These are phyloP conservation scores for Wickerhamiella allomyrinae DNA, from an alignment of 805 yeast species.

Conservation along the genomic window DNA sequence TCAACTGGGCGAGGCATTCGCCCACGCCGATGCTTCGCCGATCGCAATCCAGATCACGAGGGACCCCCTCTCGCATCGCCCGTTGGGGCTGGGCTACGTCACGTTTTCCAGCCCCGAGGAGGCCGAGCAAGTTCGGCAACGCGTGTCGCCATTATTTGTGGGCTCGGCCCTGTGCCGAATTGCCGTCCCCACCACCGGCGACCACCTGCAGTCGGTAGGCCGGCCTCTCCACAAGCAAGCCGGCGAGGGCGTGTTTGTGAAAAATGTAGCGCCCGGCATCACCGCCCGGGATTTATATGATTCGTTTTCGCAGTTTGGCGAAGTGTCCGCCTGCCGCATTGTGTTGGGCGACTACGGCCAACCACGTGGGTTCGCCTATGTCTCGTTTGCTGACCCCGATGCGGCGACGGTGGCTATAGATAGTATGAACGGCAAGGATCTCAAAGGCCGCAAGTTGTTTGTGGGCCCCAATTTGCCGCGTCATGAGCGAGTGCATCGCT, in stretches of 20 bases:
- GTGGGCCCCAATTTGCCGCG: slow-evolving; percentile 54
- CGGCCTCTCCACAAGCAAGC: slow-evolving; percentile 9
- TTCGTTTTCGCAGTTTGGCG: slow-evolving; percentile 13
- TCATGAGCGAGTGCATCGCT: slow-evolving; percentile 40
- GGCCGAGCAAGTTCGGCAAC: slow-evolving; percentile 11
- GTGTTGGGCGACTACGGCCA: slow-evolving; percentile 16
- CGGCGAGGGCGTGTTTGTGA: slow-evolving; percentile 42
- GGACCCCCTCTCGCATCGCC: slow-evolving; percentile 11
- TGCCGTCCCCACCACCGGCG: neutral
- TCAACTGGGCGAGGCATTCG: slow-evolving; percentile 15
- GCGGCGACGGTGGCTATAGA: slow-evolving; percentile 15
- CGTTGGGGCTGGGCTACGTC: slow-evolving; percentile 13
- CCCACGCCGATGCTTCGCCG: slow-evolving; percentile 2
- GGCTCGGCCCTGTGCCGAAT: slow-evolving; percentile 16
- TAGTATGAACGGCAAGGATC: slow-evolving; percentile 12
- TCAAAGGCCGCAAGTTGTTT: slow-evolving; percentile 27
- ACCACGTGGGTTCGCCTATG: slow-evolving; percentile 19
- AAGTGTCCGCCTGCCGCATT: slow-evolving; percentile 14
- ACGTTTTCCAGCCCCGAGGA: slow-evolving; percentile 12
- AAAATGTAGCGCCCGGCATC: slow-evolving; percentile 61
- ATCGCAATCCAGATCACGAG: slow-evolving; percentile 12
- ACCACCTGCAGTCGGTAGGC: slow-evolving; percentile 2
- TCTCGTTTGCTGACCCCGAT: slow-evolving; percentile 10
- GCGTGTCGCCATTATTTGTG: slow-evolving; percentile 14
- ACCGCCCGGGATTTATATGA: slow-evolving; percentile 23